Evolutionary conservation across 352 stramenopile genomes (phyloP).

Genomic region (Phytophthora kernoviae): DNA sequence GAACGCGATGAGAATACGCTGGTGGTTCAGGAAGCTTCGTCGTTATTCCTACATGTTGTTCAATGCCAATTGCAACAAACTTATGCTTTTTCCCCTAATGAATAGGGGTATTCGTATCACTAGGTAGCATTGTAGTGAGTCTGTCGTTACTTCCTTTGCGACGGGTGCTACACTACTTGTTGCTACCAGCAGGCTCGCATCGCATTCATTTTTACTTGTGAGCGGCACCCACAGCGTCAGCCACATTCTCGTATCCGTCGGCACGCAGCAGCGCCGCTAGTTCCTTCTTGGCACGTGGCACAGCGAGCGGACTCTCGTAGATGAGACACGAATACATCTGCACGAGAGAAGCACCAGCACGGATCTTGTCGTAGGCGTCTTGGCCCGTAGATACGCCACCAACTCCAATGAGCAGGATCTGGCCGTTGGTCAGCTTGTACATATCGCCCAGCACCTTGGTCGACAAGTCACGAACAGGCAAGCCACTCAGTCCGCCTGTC

Average conservation of each 20-base stretch:
- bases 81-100: background rate
- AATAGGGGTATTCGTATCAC: too few relatives aligned
- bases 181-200: background rate
- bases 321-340: constrained; percentile 95
- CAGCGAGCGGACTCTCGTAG: constrained; percentile 89
- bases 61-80: background rate
- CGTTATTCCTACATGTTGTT: background rate
- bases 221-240: constrained; percentile 85
- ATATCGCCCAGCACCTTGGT: constrained; percentile 95
- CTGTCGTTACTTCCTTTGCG: too few relatives aligned
- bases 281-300: constrained; percentile 90
- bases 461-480: constrained; percentile 92
- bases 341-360: constrained; percentile 94
- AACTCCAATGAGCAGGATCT: constrained; percentile 96
- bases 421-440: constrained; percentile 93
- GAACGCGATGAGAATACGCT: background rate
- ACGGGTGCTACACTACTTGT: too few relatives aligned
- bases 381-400: constrained; percentile 91
- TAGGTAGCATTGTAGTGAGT: too few relatives aligned
- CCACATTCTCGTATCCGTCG: constrained; percentile 86
- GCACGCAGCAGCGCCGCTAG: constrained; percentile 76
- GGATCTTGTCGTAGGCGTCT: constrained; percentile 98
- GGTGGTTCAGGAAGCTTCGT: background rate
- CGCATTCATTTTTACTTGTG: constrained; percentile 51
- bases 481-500: constrained; percentile 95